phyloP scores from a whole-genome alignment of 2,329 filamentous ascomycete genomes.

The Gnomoniopsis smithogilvyi region DNA sequence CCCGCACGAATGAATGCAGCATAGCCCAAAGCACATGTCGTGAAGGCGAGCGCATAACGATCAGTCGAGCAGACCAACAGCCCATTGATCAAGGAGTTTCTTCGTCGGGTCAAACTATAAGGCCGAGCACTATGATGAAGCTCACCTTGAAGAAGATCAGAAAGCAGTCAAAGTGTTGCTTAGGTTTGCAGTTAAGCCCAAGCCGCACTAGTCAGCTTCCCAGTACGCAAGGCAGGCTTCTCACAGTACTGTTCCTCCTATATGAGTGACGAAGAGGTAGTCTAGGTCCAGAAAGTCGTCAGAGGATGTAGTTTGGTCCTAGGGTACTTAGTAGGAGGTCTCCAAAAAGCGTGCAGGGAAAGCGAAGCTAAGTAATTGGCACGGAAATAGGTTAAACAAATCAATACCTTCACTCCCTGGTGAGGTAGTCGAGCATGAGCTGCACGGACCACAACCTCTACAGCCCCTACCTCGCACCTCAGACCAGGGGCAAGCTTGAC shows the following conservation, averaged over 20 bases:
- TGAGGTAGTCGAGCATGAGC: not conserved
- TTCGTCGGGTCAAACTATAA: slow-evolving; percentile 11
- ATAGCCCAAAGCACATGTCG: too few relatives aligned
- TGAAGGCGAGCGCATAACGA: too few relatives aligned
- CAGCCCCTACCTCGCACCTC: not conserved
- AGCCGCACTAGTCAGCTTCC: slow-evolving; percentile 10
- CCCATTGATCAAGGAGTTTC: too few relatives aligned
- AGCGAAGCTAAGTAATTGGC: too few relatives aligned
- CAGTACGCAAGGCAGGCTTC: slow-evolving; percentile 13
- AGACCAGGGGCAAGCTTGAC: not conserved
- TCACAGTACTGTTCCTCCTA: not conserved
- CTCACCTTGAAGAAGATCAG: slow-evolving; percentile 5
- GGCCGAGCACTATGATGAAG: too few relatives aligned
- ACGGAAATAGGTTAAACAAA: too few relatives aligned
- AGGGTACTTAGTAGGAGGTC: not conserved
- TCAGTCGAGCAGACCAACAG: too few relatives aligned
- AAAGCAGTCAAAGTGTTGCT: slow-evolving; percentile 7
- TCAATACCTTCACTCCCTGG: slow-evolving; percentile 1
- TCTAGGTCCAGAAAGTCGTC: not conserved
- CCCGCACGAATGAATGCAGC: too few relatives aligned
- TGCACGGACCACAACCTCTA: not conserved
- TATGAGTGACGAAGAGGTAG: not conserved
- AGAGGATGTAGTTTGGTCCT: not conserved
- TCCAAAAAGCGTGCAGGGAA: too few relatives aligned
- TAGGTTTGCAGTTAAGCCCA: not conserved